Evolutionary conservation across 176 grass and related monocot genomes (phyloP), one percentile per base, ranked within the genome.

Genomic region (Cymbopogon citratus): DNA sequence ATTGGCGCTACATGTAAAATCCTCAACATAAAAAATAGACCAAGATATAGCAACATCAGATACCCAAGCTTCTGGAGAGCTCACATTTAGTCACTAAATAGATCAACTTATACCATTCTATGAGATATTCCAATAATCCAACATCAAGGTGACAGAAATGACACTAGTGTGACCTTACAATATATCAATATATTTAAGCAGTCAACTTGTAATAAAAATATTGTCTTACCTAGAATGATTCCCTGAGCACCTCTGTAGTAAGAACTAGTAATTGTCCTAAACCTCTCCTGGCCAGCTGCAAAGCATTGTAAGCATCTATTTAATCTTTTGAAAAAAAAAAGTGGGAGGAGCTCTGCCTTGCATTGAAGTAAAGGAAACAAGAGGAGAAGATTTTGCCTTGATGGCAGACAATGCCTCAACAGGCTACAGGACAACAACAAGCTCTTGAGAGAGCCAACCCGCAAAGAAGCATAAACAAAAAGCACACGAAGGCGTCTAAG

Each of bases 181-280:
- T 24, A 59, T 59, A 59, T 35, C 3, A 45, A 59, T 24, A 59
- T 59, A 59, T 35, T 77, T 71, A 71, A 86, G 87, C 69, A 78
- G 66, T 78, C 66, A 61, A 46, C 27, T 9, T 24, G 24, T 36
- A 70, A 38, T 41, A 67, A 73, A 6, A 65, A 73, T 24, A 79
- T 23, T 41, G 9, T 15, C 14, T 87, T 94, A 99, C 96, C 96
- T 85, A 99, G 87, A 85, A 99, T 91, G 80, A 99, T 99, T 88
- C 96, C 96, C 85, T 99, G 96, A 93, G 91, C 91, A 66, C 96
- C 88, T 95, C 96, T 91, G 77, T 95, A 99, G 63, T 99, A 99
- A 91, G 96, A 99, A 88, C 92, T 91, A 80, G 96, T 99, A 70
- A 99, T 81, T 71, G 96, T 91, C 86, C 92, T 91, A 90, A 99